Base-by-base conservation (phyloP, 75 land plant species). In the Selaginella tamariscina region DNA sequence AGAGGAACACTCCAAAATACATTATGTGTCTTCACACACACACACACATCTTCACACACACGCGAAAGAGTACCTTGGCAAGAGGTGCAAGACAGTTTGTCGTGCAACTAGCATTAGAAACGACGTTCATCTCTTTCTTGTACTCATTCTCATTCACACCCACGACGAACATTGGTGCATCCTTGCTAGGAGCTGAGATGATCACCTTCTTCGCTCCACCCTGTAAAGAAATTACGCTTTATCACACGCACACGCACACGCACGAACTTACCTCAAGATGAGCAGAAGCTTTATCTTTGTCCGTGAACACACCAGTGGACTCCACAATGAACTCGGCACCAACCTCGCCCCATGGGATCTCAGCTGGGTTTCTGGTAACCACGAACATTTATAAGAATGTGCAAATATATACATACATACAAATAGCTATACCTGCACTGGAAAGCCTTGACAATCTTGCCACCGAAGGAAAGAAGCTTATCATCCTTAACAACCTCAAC, bases 141-240 rank as follows among this genome's bases (percentile, higher is more conserved):
- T 92, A 92, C 54, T 89, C 81, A 26, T 85, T 28, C 71, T 91
- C 87, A 49, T 91, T 91, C 30, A 91, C 96, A 32, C 96, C 96
- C 49, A 66, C 55, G 88, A 91, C 73, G 82, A 91, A 39, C 96
- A 93, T 93, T 30, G 98, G 98, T 0, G 98, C 98, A 77, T 93
- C 95, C 20, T 84, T 83, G 84, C 90, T 86, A 0, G 98, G 95
- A 28, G 98, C 98, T 31, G 88, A 83, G 67, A 93, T 93, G 49
- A 93, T 80, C 22, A 91, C 97, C 71, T 86, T 85, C 88, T 92
- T 92, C 1, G 97, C 97, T 70, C 97, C 97, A 65, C 82, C 97
- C 49, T 94, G 85, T 39, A 15, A 39, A 39, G 15, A 15, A 39
- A 39, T 5, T 5, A 39, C 49, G n/a, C n/a, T n/a, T n/a, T n/a